Evolutionary conservation across 768 basidiomycete species (phyloP), one percentile per base, ranked within the genome.

Genomic region (Tulasnella sp.): DNA sequence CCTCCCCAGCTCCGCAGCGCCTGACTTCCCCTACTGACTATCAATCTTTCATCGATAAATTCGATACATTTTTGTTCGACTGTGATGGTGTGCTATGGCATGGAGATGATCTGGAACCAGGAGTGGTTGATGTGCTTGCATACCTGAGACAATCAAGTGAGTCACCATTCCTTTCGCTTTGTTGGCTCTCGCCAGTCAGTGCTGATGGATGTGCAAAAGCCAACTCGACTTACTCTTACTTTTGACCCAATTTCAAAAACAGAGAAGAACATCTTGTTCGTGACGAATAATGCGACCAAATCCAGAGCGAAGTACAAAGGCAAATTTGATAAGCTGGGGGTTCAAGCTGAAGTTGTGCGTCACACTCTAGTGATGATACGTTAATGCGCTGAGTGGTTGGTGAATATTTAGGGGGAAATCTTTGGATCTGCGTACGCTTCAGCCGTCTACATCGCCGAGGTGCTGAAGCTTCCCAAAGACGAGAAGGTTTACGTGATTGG

Each of bases 401-500:
- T 13, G 49, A 43, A 15, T 26, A 38, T 43, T 8, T 64, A 98
- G 95, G 89, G 96, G 62, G 96, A 98, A 70, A 90, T 98, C 56
- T 97, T 90, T 65, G 91, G 94, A 53, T 98, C 95, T 4, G 95
- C 93, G 1, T 98, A 88, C 64, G 86, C 85, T 0, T 75, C 87
- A 11, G 86, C 85, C 0, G 82, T 86, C 34, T 88, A 97, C 72
- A 74, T 97, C 24, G 94, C 93, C 0, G 82, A 88, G 42, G 86
- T 97, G 11, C 76, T 94, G 65, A 86, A 90, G 60, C 77, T 99
- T 63, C 88, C 92, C 9, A 88, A 85, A 68, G 79, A 86, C 69
- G 91, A 97, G 75, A 90, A 87, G 71, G 94, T 93, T 13, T 99
- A 93, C 73, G 93, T 98, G 15, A 86, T 99, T 62, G 95, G 95